A percentile compares a stretch with the other conserved stretches of the same genome.
phyloP scores from a whole-genome alignment of 2,329 filamentous ascomycete species.

The Diaporthe amygdali region DNA sequence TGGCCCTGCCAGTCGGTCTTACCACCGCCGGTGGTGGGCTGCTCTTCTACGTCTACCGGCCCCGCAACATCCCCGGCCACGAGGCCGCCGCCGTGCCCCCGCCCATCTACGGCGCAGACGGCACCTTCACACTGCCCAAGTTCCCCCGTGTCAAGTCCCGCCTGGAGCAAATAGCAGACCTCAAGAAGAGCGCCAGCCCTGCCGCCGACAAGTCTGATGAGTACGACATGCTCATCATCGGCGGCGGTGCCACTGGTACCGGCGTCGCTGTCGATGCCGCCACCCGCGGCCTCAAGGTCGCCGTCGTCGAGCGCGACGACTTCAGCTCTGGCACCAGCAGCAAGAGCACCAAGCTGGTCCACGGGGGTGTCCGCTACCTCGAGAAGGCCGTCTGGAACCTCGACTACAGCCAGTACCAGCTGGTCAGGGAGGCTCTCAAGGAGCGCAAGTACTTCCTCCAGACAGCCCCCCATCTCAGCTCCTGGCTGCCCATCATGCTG shows the following conservation, averaged over 20 bases:
- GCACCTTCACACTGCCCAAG: slow-evolving; percentile 68
- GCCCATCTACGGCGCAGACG: slow-evolving; percentile 71
- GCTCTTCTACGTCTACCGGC: slow-evolving; percentile 64
- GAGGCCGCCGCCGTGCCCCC: slow-evolving; percentile 73
- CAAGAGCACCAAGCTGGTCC: slow-evolving; percentile 87
- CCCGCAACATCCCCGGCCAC: slow-evolving; percentile 73
- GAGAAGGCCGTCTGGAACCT: slow-evolving; percentile 88
- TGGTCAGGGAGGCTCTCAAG: slow-evolving; percentile 81
- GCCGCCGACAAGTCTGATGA: slow-evolving; percentile 50
- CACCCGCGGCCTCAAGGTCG: slow-evolving; percentile 79
- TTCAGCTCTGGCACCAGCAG: slow-evolving; percentile 83
- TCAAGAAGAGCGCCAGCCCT: slow-evolving; percentile 51
- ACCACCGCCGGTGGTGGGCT: slow-evolving; percentile 49
- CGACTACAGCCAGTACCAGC: slow-evolving; percentile 81
- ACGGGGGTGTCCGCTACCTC: slow-evolving; percentile 83
- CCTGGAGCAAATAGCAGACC: slow-evolving; percentile 67
- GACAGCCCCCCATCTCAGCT: slow-evolving; percentile 81
- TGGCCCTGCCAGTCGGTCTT: slow-evolving; percentile 48
- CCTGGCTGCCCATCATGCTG: slow-evolving; percentile 83
- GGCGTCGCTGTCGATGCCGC: slow-evolving; percentile 83
- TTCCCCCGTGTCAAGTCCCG: slow-evolving; percentile 69
- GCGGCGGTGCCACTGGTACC: slow-evolving; percentile 78
- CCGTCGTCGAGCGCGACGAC: slow-evolving; percentile 82
- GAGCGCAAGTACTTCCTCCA: slow-evolving; percentile 85
- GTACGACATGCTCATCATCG: slow-evolving; percentile 81